Evolutionary conservation across 371 early-diverging fungal species (phyloP).

Genomic region (Mortierella sp.): DNA sequence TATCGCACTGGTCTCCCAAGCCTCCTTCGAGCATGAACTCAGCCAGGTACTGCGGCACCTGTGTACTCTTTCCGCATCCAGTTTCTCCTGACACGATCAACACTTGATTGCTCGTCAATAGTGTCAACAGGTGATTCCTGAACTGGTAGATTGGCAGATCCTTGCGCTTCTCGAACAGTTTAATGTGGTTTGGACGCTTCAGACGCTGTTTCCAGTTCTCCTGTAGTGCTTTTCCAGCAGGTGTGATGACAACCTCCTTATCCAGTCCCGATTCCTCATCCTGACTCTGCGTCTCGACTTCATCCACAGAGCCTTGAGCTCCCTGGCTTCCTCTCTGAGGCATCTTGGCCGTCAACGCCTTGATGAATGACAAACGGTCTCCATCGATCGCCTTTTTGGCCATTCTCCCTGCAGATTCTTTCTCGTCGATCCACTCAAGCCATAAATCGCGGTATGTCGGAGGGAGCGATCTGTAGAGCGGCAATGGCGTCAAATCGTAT

Average conservation of each 20-base stretch:
- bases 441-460: slow-evolving; percentile 77
- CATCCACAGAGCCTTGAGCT: slow-evolving; percentile 22
- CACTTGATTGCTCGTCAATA: slow-evolving; percentile 73
- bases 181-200: slow-evolving; percentile 52
- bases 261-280: neutral
- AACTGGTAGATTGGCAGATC: slow-evolving; percentile 75
- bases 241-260: slow-evolving; percentile 22
- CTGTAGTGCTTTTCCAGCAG: slow-evolving; percentile 31
- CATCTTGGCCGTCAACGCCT: slow-evolving; percentile 30
- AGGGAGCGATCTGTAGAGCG: slow-evolving; percentile 72
- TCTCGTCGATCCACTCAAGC: slow-evolving; percentile 67
- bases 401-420: slow-evolving; percentile 57
- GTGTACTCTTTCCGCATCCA: slow-evolving; percentile 96
- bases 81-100: slow-evolving; percentile 93
- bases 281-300: slow-evolving; percentile 35
- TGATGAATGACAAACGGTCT: slow-evolving; percentile 57
- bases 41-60: slow-evolving; percentile 91
- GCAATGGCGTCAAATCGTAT: slow-evolving; percentile 65
- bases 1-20: slow-evolving; percentile 63
- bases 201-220: slow-evolving; percentile 52
- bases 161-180: slow-evolving; percentile 68
- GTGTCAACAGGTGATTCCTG: slow-evolving; percentile 67
- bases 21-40: slow-evolving; percentile 67
- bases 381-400: slow-evolving; percentile 56
- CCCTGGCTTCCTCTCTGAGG: slow-evolving; percentile 18